A percentile compares a stretch with the other conserved stretches of the same genome.
Evolutionary conservation across 225 moss, liverwort and hornwort species (phyloP).

Genomic region (Asterella californica): DNA sequence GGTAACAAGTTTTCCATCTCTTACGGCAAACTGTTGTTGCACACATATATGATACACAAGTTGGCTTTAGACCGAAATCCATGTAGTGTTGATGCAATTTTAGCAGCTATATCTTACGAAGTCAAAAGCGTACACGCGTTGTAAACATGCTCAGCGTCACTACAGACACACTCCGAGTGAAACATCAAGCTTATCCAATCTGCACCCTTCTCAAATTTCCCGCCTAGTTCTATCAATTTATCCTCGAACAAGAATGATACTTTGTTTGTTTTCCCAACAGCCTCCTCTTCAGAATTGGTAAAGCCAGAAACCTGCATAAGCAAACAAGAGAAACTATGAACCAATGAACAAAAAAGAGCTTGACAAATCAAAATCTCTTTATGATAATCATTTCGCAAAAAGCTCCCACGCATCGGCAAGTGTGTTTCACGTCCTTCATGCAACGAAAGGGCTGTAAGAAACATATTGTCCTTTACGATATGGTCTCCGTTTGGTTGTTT

Average conservation of each 20-base stretch:
- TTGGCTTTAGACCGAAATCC: neutral
- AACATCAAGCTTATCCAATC: conserved; percentile 50
- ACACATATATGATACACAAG: neutral
- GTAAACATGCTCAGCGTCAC: neutral
- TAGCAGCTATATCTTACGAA: too few relatives aligned
- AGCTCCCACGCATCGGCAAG: neutral
- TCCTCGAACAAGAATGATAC: conserved; percentile 42
- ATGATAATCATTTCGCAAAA: neutral
- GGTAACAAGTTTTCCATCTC: conserved; percentile 61
- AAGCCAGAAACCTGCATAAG: conserved; percentile 51
- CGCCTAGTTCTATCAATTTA: conserved; percentile 49
- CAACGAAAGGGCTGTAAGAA: neutral
- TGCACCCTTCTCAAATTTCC: conserved; percentile 45
- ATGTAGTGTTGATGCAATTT: too few relatives aligned
- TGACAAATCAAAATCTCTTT: neutral
- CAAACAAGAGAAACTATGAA: neutral
- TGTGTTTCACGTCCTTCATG: neutral
- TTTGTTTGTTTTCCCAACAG: conserved; percentile 36
- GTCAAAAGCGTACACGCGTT: neutral
- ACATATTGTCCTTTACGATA: conserved; percentile 61
- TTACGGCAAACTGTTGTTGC: conserved; percentile 56
- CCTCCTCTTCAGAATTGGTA: conserved; percentile 64
- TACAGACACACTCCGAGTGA: neutral
- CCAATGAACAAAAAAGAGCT: neutral
- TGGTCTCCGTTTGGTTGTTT: conserved; percentile 56